Base-by-base conservation (phyloP, 495 filamentous ascomycete species). In the Hyaloscypha finlandica region DNA sequence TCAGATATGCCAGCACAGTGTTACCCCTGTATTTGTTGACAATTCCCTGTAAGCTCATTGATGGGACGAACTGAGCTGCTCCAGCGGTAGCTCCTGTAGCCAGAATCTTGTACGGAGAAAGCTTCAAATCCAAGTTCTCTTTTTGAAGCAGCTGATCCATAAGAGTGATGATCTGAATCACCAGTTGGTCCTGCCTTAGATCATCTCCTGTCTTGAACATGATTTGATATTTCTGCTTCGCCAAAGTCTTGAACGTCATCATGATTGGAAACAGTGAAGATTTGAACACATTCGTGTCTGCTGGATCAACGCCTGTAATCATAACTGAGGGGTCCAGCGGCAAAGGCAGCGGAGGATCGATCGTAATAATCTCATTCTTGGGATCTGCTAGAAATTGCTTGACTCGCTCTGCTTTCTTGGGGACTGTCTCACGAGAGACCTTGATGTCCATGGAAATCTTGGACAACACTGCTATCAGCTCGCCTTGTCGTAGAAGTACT, bases 141-240 rank as follows among this genome's bases (percentile, higher is more conserved):
- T 98, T 97, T 57, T 89, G 91, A 14, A 99, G 86, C 19, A 99
- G 88, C 32, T 93, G 90, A 72, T 99, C 95, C 95, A 99, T 99
- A 57, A 99, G 84, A 2, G 90, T 96, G 76, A 99, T 96, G 71
- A 98, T 97, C 69, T 99, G 95, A 68, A 99, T 96, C 56, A 98
- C 93, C 0, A 99, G 86, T 76, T 99, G 95, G 72, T 99, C 95
- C 77, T 99, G 95, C 0, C 95, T 91, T 48, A 99, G 84, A 74
- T 99, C 95, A 73, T 99, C 95, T 51, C 95, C 95, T 4, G 93
- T 93, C 77, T 99, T 99, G 85, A 98, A 98, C 55, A 97, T 88
- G 60, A 99, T 88, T 20, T 93, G 90, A 75, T 98, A 98, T 67
- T 89, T 90, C 48, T 82, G 81, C 4, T 90, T 90, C 6, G 87